Evolutionary conservation across 2,329 filamentous ascomycete genomes (phyloP), one percentile per base, ranked within the genome.

Genomic region (Chrysoporthe cubensis): DNA sequence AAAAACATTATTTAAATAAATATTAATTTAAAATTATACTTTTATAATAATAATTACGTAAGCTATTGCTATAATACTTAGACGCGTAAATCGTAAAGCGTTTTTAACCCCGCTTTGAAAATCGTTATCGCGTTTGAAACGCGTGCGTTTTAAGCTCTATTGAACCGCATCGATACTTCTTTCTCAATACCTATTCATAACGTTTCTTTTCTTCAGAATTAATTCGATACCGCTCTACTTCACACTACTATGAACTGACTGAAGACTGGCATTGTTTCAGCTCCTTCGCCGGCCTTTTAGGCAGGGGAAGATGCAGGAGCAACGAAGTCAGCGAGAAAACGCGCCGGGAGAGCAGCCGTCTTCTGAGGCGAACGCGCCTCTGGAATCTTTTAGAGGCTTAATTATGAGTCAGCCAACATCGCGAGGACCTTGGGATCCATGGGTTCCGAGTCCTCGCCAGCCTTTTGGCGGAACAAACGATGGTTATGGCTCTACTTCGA

Each of bases 261-360:
- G 11, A 16, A 40, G 0, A n/a, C 3, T 8, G 4, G 34, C 34
- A 8, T 18, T 9, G 32, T 34, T 40, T 40, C 6, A 4, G 8
- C 16, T 18, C 18, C 32, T 40, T 40, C 8, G 16, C 54, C 9
- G 4, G 54, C 54, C 16, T 57, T 57, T 57, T 14, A 26, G 32
- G 54, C 3, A 32, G 11, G n/a, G 40, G 40, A 60, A 43, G 57
- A 60, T 60, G 57, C 37, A 60, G 57, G 37, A 44, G 40, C 57
- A 26, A 32, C 37, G 44, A 8, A 16, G 4, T 4, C 40, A 60
- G 34, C 26, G 1, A 5, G 32, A 62, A 7, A 13, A 52, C 11
- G 26, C 60, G 18, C 40, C 40, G 11, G 40, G 57, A 26, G n/a
- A 21, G 40, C 37, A 21, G 16, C 13, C 44, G 44, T 34, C 2